Conservation (phyloP, 108 stramenopile genomes). For the Chaetoceros tenuissimus region DNA sequence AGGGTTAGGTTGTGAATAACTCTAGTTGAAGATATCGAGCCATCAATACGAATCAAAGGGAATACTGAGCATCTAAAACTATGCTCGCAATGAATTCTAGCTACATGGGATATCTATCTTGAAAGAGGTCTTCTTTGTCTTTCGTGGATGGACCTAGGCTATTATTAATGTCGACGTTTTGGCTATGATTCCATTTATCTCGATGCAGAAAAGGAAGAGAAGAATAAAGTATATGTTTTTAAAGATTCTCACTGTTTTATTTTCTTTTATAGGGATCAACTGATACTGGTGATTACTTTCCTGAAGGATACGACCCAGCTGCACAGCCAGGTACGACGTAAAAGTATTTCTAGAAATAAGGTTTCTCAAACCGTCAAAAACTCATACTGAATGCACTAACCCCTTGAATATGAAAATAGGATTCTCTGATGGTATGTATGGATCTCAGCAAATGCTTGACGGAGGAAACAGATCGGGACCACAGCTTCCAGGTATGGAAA, state of each 20-base stretch:
- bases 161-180: neutral
- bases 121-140: no score
- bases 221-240: neutral
- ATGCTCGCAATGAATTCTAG: no score
- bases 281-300: constrained; percentile 77
- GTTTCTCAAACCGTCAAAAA: no score
- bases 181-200: neutral
- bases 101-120: no score
- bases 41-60: no score
- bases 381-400: no score
- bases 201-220: neutral
- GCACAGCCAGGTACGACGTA: constrained; percentile 38
- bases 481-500: constrained; percentile 73
- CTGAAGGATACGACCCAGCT: constrained; percentile 64
- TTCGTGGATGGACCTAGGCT: neutral
- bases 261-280: neutral
- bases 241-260: neutral
- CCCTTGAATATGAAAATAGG: no score
- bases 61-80: no score
- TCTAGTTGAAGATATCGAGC: no score
- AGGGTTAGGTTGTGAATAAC: no score
- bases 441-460: constrained; percentile 31
- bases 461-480: constrained; percentile 39
- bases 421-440: constrained; percentile 66
- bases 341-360: no score